Conservation (phyloP, 805 yeast species). For the Schwanniomyces sp. region DNA sequence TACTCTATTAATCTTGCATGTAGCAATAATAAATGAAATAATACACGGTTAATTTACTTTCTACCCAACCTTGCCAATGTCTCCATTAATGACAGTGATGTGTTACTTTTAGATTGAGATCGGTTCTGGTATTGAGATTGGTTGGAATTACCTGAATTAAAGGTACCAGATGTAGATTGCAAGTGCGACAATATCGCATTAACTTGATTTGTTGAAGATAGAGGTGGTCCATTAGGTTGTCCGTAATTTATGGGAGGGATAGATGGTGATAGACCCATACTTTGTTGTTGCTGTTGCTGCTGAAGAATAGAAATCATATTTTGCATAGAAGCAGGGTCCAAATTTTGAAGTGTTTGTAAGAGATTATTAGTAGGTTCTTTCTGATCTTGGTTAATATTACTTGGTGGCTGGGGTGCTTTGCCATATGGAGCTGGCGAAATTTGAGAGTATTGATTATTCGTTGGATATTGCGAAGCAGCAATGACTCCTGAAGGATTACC, state of each 20-base stretch:
- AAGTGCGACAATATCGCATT: constrained; percentile 26
- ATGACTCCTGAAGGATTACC: not conserved
- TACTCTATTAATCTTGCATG: not conserved
- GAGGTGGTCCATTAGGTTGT: constrained; percentile 8
- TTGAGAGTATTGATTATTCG: not conserved
- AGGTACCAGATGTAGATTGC: constrained; percentile 12
- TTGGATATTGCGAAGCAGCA: not conserved
- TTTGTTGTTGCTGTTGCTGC: constrained; percentile 23
- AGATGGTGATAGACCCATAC: constrained; percentile 5
- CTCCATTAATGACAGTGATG: constrained; percentile 32
- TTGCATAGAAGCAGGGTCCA: constrained; percentile 36
- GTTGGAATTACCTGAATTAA: not conserved
- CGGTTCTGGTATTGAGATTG: constrained; percentile 1
- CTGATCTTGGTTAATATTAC: constrained; percentile 2
- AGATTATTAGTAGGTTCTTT: constrained; percentile 3
- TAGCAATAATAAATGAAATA: not conserved
- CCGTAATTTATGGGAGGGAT: constrained; percentile 12
- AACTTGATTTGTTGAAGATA: constrained; percentile 23
- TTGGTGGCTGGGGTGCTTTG: constrained; percentile 9
- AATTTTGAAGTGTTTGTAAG: constrained; percentile 17
- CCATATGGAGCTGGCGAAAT: constrained; percentile 6
- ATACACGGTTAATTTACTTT: constrained; percentile 14
- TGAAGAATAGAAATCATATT: constrained; percentile 29
- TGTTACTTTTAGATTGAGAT: constrained; percentile 9
- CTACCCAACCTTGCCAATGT: constrained; percentile 36